phyloP scores from a whole-genome alignment of 306 rosid species.

The Rosa chinensis region DNA sequence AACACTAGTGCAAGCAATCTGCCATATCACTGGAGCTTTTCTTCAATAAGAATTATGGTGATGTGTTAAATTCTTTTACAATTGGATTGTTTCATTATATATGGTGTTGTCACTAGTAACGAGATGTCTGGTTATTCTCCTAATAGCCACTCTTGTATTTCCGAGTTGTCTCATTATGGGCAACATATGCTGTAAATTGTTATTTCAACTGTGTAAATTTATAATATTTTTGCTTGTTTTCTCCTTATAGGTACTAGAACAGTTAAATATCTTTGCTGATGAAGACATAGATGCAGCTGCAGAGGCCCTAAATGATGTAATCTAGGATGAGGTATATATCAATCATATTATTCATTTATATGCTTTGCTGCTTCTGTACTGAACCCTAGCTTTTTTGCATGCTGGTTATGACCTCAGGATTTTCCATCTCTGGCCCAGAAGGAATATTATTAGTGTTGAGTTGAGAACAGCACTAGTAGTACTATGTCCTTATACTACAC shows the following conservation, averaged over 20 bases:
- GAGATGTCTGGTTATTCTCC: not conserved
- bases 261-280: slow-evolving; percentile 75
- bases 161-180: not conserved
- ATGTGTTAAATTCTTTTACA: not conserved
- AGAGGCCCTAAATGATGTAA: slow-evolving; percentile 79
- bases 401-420: too few relatives aligned
- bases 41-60: not conserved
- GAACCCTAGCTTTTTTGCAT: too few relatives aligned
- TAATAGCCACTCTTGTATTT: not conserved
- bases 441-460: too few relatives aligned
- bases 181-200: not conserved
- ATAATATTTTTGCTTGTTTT: slow-evolving; percentile 20
- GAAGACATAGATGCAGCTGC: slow-evolving; percentile 85
- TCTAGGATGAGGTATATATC: too few relatives aligned
- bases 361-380: too few relatives aligned
- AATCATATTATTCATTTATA: too few relatives aligned
- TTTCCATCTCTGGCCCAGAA: too few relatives aligned
- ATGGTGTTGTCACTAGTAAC: not conserved
- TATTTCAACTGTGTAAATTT: not conserved
- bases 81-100: not conserved
- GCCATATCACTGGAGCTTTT: not conserved
- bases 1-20: not conserved
- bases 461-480: too few relatives aligned
- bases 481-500: too few relatives aligned
- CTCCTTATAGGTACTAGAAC: slow-evolving; percentile 64